Conservation (phyloP, 768 basidiomycete species). For the Udeniomyces megalosporus region DNA sequence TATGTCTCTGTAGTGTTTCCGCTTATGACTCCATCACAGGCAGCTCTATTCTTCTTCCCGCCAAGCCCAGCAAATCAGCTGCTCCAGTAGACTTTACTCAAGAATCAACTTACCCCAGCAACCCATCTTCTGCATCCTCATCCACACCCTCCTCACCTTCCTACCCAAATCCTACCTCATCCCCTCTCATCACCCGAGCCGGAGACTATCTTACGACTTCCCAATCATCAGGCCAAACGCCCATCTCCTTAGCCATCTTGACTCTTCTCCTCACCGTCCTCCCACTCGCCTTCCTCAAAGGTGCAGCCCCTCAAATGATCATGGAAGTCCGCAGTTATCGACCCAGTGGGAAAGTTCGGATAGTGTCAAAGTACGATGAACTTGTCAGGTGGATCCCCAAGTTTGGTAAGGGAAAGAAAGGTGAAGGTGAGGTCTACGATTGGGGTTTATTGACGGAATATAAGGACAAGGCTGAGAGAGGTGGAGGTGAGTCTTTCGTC, state of each 20-base stretch:
- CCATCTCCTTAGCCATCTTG: neutral
- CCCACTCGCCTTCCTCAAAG: neutral
- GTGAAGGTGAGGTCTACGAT: neutral
- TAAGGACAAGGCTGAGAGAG: neutral
- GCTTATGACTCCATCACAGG: constrained; percentile 2
- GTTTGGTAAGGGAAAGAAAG: neutral
- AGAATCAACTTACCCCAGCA: neutral
- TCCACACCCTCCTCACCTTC: neutral
- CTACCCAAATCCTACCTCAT: neutral
- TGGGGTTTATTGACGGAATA: neutral
- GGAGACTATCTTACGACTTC: neutral
- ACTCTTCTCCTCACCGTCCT: neutral
- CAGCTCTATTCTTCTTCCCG: neutral
- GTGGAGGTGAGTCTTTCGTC: neutral
- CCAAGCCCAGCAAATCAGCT: neutral
- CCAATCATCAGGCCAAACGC: neutral
- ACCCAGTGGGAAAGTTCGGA: neutral
- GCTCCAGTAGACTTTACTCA: neutral
- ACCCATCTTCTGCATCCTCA: too few relatives aligned
- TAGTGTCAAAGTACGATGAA: neutral
- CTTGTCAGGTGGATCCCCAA: neutral
- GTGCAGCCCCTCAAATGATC: neutral
- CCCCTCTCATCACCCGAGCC: neutral
- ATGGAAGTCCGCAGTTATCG: neutral
- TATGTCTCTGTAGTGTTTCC: constrained; percentile 3